Conservation (phyloP, 2,329 filamentous ascomycete species). For the Eutypa lata region DNA sequence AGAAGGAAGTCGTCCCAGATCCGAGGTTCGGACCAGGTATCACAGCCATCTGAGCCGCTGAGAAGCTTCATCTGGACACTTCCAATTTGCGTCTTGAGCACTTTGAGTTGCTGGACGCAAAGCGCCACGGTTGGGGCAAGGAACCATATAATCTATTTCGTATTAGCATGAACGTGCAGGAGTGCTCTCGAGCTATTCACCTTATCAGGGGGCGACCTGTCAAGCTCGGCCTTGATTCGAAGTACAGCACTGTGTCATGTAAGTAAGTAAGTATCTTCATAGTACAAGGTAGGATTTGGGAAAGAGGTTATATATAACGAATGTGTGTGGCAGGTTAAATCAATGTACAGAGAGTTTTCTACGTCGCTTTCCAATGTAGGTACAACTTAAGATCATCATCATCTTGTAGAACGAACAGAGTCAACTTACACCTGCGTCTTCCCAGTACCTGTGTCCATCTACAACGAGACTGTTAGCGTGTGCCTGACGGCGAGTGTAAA, state of each 20-base stretch:
- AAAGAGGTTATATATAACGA: no score
- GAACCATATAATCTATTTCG: slow-evolving; percentile 64
- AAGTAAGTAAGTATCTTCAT: background rate
- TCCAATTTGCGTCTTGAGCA: slow-evolving; percentile 59
- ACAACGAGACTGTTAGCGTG: slow-evolving; percentile 3
- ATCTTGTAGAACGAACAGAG: background rate
- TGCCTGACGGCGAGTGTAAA: background rate
- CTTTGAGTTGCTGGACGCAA: slow-evolving; percentile 62
- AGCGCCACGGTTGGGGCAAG: slow-evolving; percentile 67
- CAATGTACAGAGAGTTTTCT: no score
- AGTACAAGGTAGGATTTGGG: no score
- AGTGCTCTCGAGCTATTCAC: slow-evolving; percentile 33
- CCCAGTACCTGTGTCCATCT: slow-evolving; percentile 78
- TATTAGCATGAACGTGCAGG: slow-evolving; percentile 11
- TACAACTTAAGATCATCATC: background rate
- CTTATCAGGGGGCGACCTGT: slow-evolving; percentile 50
- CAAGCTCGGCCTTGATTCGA: slow-evolving; percentile 63
- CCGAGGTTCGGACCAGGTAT: slow-evolving; percentile 66
- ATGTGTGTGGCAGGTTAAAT: no score
- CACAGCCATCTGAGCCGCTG: slow-evolving; percentile 64
- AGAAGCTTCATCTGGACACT: slow-evolving; percentile 59
- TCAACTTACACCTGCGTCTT: slow-evolving; percentile 70
- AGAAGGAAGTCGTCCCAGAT: slow-evolving; percentile 66
- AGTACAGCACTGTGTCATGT: slow-evolving; percentile 55
- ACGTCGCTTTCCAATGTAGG: background rate